Base-by-base conservation (phyloP, 2,329 filamentous ascomycete species). In the Monilinia aucupariae region DNA sequence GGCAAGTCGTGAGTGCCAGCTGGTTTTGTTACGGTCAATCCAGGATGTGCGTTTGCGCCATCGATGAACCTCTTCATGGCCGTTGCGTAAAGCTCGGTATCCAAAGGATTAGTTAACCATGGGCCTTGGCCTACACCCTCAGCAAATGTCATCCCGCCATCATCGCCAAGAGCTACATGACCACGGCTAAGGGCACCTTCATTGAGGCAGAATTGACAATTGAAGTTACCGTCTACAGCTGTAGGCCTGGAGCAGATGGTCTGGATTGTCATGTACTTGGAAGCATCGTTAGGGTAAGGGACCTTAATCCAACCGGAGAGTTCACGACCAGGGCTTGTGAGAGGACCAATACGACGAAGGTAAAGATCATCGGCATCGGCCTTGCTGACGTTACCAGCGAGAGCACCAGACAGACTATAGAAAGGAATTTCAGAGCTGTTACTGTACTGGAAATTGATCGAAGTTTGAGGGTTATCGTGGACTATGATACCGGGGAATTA, bases 111-210 rank as follows among this genome's bases (percentile, higher is more conserved):
- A n/a, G 54, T 56, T 25, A 56, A 34, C 54, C 54, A 56, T 30
- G 54, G 54, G 17, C 54, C 54, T n/a, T n/a, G 54, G 25, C 54
- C 54, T 15, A 22, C 39, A 20, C 54, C 54, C 15, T 27, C 54
- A 32, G 25, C 39, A 32, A 43, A 56, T 22, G 15, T 20, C 22
- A 56, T 22, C n/a, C 12, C 9, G 2, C 54, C 54, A 15, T n/a
- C 10, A 4, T 10, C 8, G 25, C 7, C 43, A 30, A 56, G 43
- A 5, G 43, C 39, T 4, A 56, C 43, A n/a, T 20, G 27, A 15
- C 54, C 54, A 56, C 54, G 54, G 17, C 54, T 56, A 20, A 56
- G 54, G 32, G 27, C 13, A 56, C 54, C 54, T 17, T 56, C 54
- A 8, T 56, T 56, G 10, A 56, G n/a, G n/a, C 32, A 32, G 17